A percentile compares a stretch with the other conserved stretches of the same genome.
These are phyloP conservation scores for Nepenthes alata DNA, from an alignment of 179 eudicot species.

Conservation along the genomic window DNA sequence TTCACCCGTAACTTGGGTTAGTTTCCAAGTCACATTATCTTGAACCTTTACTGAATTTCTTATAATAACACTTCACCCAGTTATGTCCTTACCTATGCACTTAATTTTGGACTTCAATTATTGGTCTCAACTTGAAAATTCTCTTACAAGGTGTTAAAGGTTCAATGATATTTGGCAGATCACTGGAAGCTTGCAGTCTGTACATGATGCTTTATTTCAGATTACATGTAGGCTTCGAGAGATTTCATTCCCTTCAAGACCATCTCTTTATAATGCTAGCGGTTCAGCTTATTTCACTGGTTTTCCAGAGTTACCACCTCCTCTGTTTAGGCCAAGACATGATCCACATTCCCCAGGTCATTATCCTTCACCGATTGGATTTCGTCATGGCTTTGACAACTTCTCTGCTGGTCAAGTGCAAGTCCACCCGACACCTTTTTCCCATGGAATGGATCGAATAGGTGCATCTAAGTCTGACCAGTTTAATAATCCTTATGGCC, in stretches of 20 bases:
- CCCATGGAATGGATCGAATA: constrained; percentile 26
- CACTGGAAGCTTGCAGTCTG: constrained; percentile 43
- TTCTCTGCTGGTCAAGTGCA: constrained; percentile 20
- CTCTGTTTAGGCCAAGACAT: constrained; percentile 39
- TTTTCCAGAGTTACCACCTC: constrained; percentile 36
- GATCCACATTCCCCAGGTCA: constrained; percentile 42
- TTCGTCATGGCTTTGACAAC: constrained; percentile 23
- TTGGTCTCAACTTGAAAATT: neutral
- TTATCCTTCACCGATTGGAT: constrained; percentile 33
- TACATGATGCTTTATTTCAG: constrained; percentile 52
- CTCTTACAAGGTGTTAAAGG: neutral
- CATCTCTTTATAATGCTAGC: constrained; percentile 18
- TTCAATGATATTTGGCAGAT: constrained; percentile 24
- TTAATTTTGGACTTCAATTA: neutral
- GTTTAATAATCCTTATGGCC: constrained; percentile 27
- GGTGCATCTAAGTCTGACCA: constrained; percentile 22
- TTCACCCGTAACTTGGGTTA: too few relatives aligned
- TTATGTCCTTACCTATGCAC: too few relatives aligned
- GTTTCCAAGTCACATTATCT: too few relatives aligned
- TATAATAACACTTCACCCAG: too few relatives aligned
- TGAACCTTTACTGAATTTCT: too few relatives aligned
- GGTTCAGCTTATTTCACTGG: constrained; percentile 20
- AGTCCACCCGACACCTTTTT: constrained; percentile 20
- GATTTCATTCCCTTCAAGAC: constrained; percentile 23
- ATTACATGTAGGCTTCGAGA: constrained; percentile 57